These are phyloP conservation scores for Solanum habrochaites DNA, from an alignment of 257 asterid genomes.

Conservation along the genomic window DNA sequence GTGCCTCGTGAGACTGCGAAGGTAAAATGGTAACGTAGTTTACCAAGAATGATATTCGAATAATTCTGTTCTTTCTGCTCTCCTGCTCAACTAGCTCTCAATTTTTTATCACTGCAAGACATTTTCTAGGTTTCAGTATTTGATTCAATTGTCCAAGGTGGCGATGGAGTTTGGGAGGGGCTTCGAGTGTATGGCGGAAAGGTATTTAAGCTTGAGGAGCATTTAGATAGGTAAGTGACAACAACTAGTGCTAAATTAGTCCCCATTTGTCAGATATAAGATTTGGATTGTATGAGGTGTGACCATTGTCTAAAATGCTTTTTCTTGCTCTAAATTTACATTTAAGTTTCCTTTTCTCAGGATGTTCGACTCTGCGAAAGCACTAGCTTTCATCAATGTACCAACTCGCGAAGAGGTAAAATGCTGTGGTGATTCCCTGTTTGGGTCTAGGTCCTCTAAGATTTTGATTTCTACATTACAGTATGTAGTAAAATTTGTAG, in stretches of 20 bases:
- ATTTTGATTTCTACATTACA: neutral
- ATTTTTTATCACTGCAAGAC: neutral
- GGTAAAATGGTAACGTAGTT: conserved; percentile 19
- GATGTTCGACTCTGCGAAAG: conserved; percentile 87
- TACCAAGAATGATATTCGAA: neutral
- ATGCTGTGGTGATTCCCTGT: neutral
- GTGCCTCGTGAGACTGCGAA: conserved; percentile 89
- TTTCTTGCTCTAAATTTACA: neutral
- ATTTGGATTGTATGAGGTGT: neutral
- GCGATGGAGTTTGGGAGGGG: conserved; percentile 97
- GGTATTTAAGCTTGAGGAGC: conserved; percentile 84
- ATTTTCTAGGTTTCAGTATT: conserved; percentile 67
- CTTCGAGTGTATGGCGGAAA: conserved; percentile 69
- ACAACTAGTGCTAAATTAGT: neutral
- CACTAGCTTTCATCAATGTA: conserved; percentile 59
- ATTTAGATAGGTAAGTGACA: conserved; percentile 58
- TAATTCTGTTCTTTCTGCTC: neutral
- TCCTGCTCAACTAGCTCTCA: neutral
- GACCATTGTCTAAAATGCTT: neutral
- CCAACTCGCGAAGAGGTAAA: conserved; percentile 69
- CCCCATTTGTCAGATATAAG: neutral
- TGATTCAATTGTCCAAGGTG: conserved; percentile 93
- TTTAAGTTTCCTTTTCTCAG: conserved; percentile 18
- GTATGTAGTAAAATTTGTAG: neutral
- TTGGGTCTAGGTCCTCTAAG: neutral